phyloP scores from a whole-genome alignment of 331 rosid genomes.

The Saraca asoca region DNA sequence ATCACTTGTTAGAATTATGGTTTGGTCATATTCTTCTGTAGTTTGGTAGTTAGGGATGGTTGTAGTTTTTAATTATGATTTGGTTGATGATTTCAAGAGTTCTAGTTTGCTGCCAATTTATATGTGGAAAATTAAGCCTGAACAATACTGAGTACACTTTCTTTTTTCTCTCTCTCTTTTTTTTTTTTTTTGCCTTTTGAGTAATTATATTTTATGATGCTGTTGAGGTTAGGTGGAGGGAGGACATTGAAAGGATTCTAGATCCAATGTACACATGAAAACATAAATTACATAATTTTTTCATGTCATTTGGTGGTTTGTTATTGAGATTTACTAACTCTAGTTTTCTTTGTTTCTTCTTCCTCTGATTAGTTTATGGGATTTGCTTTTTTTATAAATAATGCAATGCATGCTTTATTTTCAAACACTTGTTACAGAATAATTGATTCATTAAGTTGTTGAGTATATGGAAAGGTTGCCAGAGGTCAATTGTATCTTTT shows the following conservation, averaged over 20 bases:
- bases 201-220: constrained; percentile 23
- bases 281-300: constrained; percentile 18
- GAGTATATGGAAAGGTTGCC: too few relatives aligned
- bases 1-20: constrained; percentile 10
- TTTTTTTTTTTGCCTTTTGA: neutral
- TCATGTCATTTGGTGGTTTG: constrained; percentile 1
- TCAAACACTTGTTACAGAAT: too few relatives aligned
- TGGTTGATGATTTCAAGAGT: constrained; percentile 17
- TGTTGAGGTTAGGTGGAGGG: constrained; percentile 15
- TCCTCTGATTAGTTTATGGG: neutral
- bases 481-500: constrained; percentile 24
- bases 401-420: too few relatives aligned
- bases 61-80: constrained; percentile 12
- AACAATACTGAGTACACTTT: constrained; percentile 27
- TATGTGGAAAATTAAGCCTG: constrained; percentile 7
- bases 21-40: constrained; percentile 27
- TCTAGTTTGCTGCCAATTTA: constrained; percentile 2
- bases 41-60: constrained; percentile 41
- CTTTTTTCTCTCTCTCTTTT: too few relatives aligned
- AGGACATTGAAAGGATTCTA: constrained; percentile 14
- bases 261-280: constrained; percentile 15
- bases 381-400: too few relatives aligned
- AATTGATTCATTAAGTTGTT: too few relatives aligned
- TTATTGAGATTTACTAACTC: too few relatives aligned
- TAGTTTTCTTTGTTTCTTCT: neutral